Conservation (phyloP, 306 rosid species). For the Dryas alaskensis region DNA sequence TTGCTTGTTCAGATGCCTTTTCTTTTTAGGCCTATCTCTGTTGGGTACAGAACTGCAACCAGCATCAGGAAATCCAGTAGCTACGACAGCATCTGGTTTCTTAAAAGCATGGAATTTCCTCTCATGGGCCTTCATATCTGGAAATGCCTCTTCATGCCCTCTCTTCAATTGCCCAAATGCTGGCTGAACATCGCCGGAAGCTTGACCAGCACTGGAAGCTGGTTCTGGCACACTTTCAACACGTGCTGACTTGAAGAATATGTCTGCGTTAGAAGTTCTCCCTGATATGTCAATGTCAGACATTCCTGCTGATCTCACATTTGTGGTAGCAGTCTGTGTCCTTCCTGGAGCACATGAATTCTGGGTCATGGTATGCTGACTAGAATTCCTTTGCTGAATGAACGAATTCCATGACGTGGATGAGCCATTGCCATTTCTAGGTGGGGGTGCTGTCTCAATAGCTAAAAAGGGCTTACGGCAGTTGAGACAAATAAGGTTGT, state of each 20-base stretch:
- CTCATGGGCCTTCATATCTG: constrained; percentile 23
- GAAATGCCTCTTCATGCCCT: constrained; percentile 29
- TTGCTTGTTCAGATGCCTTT: constrained; percentile 25
- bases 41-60: constrained; percentile 34
- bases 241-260: constrained; percentile 29
- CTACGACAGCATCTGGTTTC: constrained; percentile 36
- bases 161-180: constrained; percentile 44
- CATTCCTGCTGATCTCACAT: constrained; percentile 22
- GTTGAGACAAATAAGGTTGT: constrained; percentile 41
- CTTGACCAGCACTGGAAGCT: constrained; percentile 39
- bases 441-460: constrained; percentile 42
- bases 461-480: constrained; percentile 58
- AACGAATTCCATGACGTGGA: constrained; percentile 34
- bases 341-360: constrained; percentile 34
- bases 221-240: constrained; percentile 26
- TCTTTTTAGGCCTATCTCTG: constrained; percentile 42
- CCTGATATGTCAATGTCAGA: constrained; percentile 17
- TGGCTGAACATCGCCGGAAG: constrained; percentile 32
- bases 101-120: constrained; percentile 29
- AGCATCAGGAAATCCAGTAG: constrained; percentile 27
- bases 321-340: constrained; percentile 31
- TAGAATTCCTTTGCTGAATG: constrained; percentile 32
- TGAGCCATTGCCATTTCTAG: constrained; percentile 26
- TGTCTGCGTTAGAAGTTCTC: constrained; percentile 29
- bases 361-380: constrained; percentile 33